Evolutionary conservation across 345 rosid genomes (phyloP), one percentile per base, ranked within the genome.

Genomic region (Gossypium thurberi): DNA sequence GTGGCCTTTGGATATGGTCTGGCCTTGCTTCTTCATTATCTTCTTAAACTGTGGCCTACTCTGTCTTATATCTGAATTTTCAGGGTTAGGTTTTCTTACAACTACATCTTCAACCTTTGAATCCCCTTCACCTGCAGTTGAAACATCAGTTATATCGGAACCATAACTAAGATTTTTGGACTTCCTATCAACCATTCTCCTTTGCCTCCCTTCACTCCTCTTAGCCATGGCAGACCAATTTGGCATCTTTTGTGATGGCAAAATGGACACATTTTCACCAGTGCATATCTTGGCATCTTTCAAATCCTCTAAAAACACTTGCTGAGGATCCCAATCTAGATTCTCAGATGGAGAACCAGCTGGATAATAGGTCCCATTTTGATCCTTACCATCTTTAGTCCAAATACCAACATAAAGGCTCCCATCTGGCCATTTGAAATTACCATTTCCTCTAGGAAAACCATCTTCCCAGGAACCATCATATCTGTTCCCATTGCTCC

Each of bases 381-480:
- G 91, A 50, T 92, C 96, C 26, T 80, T 83, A 4, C 87, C 87
- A 81, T 89, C 98, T 46, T 81, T 91, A 48, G 93, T 92, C 99
- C 98, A 95, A 80, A 88, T 81, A 6, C 99, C 99, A 1, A 91
- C 98, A 58, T 95, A 95, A 63, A 87, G 86, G 73, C 97, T 87
- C 28, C 94, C 98, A 9, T 89, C 96, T 0, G 85, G 51, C 93
- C 93, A 91, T 33, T 84, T 81, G 40, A 82, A 92, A 0, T 90
- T 92, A 18, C 99, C 99, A 74, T 95, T 91, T 28, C 99, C 98
- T 79, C 82, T 89, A 9, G 99, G 99, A 59, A 85, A 77, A 2
- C 91, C 91, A 55, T 88, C 96, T 57, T 91, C 97, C 99, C 98
- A 95, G 58, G 78, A 84, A 0, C 99, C 99, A 75, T 95, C 99